Percentiles rank a stretch among this genome's conserved stretches.
These are phyloP conservation scores for Boletellus emodensis DNA, from an alignment of 768 basidiomycete species.

Conservation along the genomic window DNA sequence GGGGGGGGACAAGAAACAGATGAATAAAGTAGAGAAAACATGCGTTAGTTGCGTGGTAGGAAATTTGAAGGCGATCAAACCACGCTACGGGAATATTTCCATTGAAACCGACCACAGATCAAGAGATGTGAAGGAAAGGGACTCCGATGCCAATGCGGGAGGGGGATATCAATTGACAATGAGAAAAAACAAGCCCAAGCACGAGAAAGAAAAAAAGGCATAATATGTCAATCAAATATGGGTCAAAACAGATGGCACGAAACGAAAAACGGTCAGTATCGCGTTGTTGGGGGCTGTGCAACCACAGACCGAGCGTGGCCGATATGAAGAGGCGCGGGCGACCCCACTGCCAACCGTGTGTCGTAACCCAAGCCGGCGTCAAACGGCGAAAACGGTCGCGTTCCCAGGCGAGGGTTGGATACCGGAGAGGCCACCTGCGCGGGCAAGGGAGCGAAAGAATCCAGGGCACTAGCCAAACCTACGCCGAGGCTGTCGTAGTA, in stretches of 20 bases:
- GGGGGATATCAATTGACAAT: slow-evolving; percentile 6
- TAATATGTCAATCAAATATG: slow-evolving; percentile 21
- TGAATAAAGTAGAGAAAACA: too few species aligned
- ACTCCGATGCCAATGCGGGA: not conserved
- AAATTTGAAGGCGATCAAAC: too few species aligned
- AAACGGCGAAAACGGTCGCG: slow-evolving; percentile 50
- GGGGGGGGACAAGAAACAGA: too few species aligned
- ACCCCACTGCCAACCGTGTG: not conserved
- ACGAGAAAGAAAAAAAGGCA: not conserved
- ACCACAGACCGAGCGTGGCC: slow-evolving; percentile 4
- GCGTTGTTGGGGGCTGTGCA: slow-evolving; percentile 10
- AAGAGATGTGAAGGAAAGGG: not conserved
- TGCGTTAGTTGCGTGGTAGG: too few species aligned
- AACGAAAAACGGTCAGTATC: slow-evolving; percentile 7
- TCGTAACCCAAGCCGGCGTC: slow-evolving; percentile 27
- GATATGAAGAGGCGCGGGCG: slow-evolving; percentile 2
- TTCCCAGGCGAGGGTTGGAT: slow-evolving; percentile 27
- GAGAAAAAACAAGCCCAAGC: not conserved
- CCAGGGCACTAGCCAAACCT: slow-evolving; percentile 30
- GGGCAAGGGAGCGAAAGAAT: slow-evolving; percentile 26
- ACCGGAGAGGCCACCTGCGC: slow-evolving; percentile 12
- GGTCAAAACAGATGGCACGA: not conserved
- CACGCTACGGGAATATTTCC: not conserved
- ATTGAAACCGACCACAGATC: not conserved
- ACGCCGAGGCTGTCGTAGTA: slow-evolving; percentile 25